Evolutionary conservation across 2,329 filamentous ascomycete species (phyloP), one percentile per base, ranked within the genome.

Genomic region (Lachnellula arida): DNA sequence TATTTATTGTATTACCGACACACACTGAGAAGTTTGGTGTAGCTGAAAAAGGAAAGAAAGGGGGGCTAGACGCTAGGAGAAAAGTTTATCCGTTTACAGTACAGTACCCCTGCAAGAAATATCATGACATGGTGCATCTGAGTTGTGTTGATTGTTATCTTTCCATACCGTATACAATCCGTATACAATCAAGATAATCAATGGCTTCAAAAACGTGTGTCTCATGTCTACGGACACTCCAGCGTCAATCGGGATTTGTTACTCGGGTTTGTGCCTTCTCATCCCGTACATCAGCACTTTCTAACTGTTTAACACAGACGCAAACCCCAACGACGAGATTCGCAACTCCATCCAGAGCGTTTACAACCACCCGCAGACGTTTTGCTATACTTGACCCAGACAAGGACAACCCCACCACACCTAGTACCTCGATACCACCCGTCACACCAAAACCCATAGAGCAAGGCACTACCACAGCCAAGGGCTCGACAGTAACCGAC

Each of bases 171-270:
- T n/a, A 32, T 32, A 9, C 28, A 32, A 11, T 32, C 28, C 9
- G 8, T 32, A 25, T 25, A 32, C 28, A 32, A 32, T 12, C 28
- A 32, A 32, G 9, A 32, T 32, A 32, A 25, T 34, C 46, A 49
- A 66, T 66, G 65, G 56, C 61, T 37, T 65, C 63, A 5, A 67
- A 64, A 55, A 49, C 60, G 14, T 70, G 68, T 53, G 54, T 49
- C 34, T 49, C 61, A 53, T 70, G 69, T 59, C 61, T 70, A 40
- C 61, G 68, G 47, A 57, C 59, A 7, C 17, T 69, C 2, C 62
- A 60, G 23, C 56, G 56, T 46, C 64, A 67, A 51, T 55, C 57
- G 14, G 55, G 57, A 44, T 57, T 54, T 51, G 28, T 58, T 46
- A 3, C 44, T 35, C 49, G 60, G 46, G 64, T 68, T 56, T 44